phyloP scores from a whole-genome alignment of 257 asterid genomes.

The Solanum dulcamara region DNA sequence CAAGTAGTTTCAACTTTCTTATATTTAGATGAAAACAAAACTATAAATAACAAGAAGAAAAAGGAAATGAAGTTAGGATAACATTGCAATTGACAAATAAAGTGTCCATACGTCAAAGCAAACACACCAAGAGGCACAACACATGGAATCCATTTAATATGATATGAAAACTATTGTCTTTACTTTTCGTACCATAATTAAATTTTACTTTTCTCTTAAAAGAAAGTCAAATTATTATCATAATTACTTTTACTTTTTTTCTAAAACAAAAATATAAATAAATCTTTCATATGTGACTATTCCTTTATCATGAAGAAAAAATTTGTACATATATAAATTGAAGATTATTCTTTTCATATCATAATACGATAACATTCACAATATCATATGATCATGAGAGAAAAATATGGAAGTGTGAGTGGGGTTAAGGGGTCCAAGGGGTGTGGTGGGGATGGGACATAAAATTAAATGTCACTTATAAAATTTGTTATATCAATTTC shows the following conservation, averaged over 20 bases:
- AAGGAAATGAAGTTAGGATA: background rate
- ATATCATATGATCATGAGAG: background rate
- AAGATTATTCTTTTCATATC: background rate
- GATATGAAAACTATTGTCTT: background rate
- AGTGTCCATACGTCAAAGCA: background rate
- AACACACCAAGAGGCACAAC: background rate
- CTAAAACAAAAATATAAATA: fast-evolving
- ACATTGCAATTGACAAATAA: background rate
- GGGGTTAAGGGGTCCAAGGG: background rate
- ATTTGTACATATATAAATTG: background rate
- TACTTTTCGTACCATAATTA: background rate
- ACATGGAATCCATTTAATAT: no score
- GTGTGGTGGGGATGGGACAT: background rate
- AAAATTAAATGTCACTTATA: background rate
- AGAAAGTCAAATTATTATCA: no score
- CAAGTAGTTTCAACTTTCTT: background rate
- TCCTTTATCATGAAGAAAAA: background rate
- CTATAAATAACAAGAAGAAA: background rate
- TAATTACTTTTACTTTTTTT: background rate
- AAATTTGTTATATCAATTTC: background rate
- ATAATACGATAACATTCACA: no score
- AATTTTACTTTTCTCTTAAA: no score
- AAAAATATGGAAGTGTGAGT: background rate
- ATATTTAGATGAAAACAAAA: background rate
- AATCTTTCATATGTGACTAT: background rate